These are phyloP conservation scores for Parafenestella ontariensis DNA, from an alignment of 2,329 filamentous ascomycete genomes.

Conservation along the genomic window DNA sequence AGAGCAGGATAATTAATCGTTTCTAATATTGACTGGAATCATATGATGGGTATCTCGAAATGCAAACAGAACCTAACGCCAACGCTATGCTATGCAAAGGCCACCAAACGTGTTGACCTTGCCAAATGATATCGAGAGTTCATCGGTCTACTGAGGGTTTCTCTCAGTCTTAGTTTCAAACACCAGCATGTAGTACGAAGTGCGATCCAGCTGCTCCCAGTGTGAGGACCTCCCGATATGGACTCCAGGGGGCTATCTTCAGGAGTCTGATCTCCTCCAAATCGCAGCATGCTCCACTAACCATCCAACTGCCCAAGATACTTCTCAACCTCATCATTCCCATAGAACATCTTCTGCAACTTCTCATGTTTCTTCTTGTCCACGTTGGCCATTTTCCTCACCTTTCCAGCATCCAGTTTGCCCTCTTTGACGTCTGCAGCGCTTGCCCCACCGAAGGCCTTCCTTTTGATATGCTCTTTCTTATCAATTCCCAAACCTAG, in stretches of 20 bases:
- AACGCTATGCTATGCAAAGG: neutral
- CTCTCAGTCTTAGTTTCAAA: neutral
- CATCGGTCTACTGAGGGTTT: neutral
- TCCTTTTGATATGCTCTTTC: constrained; percentile 50
- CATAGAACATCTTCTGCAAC: constrained; percentile 75
- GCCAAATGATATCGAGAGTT: neutral
- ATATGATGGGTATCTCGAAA: neutral
- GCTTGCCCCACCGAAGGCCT: constrained; percentile 46
- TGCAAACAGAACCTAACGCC: neutral
- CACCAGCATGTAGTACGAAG: neutral
- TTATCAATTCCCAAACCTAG: constrained; percentile 71
- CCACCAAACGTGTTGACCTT: neutral
- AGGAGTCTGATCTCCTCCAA: neutral
- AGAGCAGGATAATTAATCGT: too few species aligned
- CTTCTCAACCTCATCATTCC: constrained; percentile 75
- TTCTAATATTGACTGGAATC: neutral
- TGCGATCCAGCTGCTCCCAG: neutral
- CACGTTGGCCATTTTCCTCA: constrained; percentile 66
- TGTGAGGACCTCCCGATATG: neutral
- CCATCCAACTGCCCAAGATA: constrained; percentile 63
- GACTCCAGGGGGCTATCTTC: neutral
- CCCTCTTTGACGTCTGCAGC: constrained; percentile 35
- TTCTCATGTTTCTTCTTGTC: constrained; percentile 69
- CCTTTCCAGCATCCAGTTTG: constrained; percentile 72
- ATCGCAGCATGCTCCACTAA: neutral